phyloP scores from a whole-genome alignment of 345 rosid genomes.

The Bruguiera parviflora region DNA sequence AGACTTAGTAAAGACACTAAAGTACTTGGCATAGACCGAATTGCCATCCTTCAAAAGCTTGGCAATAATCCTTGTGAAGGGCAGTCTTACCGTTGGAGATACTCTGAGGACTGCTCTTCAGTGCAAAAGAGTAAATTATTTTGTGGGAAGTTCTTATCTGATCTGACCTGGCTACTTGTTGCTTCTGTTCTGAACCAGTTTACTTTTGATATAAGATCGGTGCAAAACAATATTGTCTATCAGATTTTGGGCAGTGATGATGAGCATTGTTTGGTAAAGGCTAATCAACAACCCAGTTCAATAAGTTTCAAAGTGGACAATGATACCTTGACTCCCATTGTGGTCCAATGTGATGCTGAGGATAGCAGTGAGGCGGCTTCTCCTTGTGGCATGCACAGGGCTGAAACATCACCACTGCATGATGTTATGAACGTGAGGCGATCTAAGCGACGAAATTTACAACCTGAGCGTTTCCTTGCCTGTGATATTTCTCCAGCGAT shows the following conservation, averaged over 20 bases:
- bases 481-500: constrained; percentile 37
- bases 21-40: constrained; percentile 45
- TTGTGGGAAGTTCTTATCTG: constrained; percentile 58
- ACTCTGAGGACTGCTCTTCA: constrained; percentile 51
- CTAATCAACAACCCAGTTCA: constrained; percentile 26
- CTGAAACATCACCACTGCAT: constrained; percentile 23
- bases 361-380: constrained; percentile 23
- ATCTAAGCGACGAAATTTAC: constrained; percentile 61
- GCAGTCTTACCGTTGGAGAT: constrained; percentile 59
- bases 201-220: constrained; percentile 49
- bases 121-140: constrained; percentile 52
- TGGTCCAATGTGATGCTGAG: constrained; percentile 34
- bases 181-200: constrained; percentile 53
- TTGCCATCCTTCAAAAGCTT: constrained; percentile 65
- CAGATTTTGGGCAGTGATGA: constrained; percentile 39
- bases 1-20: constrained; percentile 43
- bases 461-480: constrained; percentile 61
- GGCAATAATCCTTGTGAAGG: constrained; percentile 39
- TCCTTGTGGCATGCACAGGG: constrained; percentile 17
- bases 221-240: constrained; percentile 60
- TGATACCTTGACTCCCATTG: constrained; percentile 36
- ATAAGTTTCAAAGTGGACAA: constrained; percentile 52
- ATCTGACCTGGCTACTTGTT: constrained; percentile 65
- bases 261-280: constrained; percentile 20
- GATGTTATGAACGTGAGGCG: constrained; percentile 55